These are phyloP conservation scores for Themeda triandra DNA, from an alignment of 176 grass and related monocot genomes.

Conservation along the genomic window DNA sequence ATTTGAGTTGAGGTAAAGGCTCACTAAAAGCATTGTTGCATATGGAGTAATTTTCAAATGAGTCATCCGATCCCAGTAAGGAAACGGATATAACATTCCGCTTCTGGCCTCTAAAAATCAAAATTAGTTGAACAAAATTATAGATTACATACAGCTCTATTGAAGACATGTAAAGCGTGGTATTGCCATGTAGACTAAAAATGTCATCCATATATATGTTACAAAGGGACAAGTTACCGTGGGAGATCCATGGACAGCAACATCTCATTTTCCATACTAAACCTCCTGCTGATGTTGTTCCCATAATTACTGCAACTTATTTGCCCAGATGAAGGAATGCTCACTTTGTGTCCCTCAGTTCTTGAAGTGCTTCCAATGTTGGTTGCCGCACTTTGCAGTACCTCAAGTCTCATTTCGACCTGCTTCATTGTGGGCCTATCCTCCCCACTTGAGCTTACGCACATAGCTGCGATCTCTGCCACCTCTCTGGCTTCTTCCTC, in stretches of 20 bases:
- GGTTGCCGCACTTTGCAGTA: background rate
- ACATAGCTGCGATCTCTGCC: conserved; percentile 11
- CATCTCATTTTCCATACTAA: conserved; percentile 35
- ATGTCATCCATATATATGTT: background rate
- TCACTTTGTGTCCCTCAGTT: background rate
- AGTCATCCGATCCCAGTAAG: no score
- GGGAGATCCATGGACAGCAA: conserved; percentile 31
- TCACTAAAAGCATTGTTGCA: no score
- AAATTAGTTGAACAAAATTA: no score
- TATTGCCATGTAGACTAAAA: background rate
- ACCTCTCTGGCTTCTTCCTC: conserved; percentile 16
- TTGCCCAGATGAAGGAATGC: background rate
- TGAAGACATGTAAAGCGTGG: background rate
- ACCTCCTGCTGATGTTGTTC: background rate
- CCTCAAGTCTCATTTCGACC: conserved; percentile 36
- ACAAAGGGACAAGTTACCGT: background rate
- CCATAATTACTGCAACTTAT: background rate
- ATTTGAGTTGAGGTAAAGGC: no score
- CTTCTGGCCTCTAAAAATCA: no score
- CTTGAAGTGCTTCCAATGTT: background rate
- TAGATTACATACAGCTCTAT: background rate
- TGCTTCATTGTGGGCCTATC: conserved; percentile 37
- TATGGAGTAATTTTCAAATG: no score
- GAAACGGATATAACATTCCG: no score
- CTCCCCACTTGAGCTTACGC: conserved; percentile 18